phyloP scores from a whole-genome alignment of 345 rosid species.

The Balakata baccata region DNA sequence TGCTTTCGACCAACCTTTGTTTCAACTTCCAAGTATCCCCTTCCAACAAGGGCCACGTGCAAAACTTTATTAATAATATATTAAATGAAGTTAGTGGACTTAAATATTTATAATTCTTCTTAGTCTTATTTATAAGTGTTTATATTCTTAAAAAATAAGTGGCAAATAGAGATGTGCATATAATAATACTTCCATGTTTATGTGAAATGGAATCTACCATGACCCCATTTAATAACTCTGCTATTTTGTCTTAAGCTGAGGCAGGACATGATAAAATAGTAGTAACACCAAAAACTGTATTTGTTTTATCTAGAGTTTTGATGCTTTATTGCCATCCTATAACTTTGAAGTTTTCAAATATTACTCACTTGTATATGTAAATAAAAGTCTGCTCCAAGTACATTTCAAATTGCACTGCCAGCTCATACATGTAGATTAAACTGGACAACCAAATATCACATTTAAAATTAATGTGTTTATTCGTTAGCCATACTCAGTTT shows the following conservation, averaged over 20 bases:
- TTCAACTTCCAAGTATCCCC: constrained; percentile 19
- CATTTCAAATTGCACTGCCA: constrained; percentile 14
- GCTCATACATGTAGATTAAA: neutral
- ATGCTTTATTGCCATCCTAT: neutral
- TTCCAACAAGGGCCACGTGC: constrained; percentile 35
- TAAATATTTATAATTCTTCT: constrained; percentile 10
- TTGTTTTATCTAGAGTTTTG: constrained; percentile 3
- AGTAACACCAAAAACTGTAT: neutral
- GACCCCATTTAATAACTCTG: no score
- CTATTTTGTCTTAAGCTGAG: neutral
- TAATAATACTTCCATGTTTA: no score
- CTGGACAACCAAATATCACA: neutral
- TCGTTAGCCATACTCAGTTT: no score
- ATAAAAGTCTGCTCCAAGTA: neutral
- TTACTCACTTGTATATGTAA: neutral
- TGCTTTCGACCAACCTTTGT: constrained; percentile 21
- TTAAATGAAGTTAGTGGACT: constrained; percentile 4
- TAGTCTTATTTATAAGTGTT: constrained; percentile 5
- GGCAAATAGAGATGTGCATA: no score
- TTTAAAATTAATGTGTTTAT: no score
- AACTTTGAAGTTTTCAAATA: constrained; percentile 2
- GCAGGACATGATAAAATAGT: neutral
- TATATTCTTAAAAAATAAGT: neutral
- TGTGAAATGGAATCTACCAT: no score
- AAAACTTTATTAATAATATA: neutral